Conservation (phyloP, 257 asterid species). For the Forsythia viridissima region DNA sequence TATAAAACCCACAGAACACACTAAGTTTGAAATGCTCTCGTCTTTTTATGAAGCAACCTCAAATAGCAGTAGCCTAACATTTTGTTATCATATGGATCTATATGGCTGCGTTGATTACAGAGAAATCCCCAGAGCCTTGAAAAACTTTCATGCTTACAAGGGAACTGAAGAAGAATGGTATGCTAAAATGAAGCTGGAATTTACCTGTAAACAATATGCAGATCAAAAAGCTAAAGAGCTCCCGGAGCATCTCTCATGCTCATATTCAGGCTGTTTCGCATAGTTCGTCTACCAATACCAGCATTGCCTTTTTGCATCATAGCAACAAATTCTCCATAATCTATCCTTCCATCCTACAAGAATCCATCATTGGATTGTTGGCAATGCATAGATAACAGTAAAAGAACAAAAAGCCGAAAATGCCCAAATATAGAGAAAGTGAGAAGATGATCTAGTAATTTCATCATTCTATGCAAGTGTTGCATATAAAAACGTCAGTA, state of each 20-base stretch:
- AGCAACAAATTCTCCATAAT: conserved; percentile 64
- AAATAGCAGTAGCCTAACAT: too few species aligned
- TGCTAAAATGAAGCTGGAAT: background rate
- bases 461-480: background rate
- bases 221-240: conserved; percentile 31
- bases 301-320: conserved; percentile 70
- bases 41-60: background rate
- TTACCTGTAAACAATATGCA: conserved; percentile 25
- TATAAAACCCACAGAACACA: background rate
- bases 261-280: conserved; percentile 61
- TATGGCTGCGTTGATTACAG: background rate
- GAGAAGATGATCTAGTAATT: conserved; percentile 1
- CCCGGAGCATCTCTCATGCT: conserved; percentile 61
- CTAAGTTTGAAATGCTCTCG: background rate
- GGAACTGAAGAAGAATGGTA: conserved; percentile 3
- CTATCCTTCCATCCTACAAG: conserved; percentile 59
- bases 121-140: background rate
- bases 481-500: background rate
- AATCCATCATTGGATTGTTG: conserved; percentile 19
- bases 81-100: background rate
- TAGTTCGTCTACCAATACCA: conserved; percentile 62
- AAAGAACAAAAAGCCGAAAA: conserved; percentile 5
- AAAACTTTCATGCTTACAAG: background rate
- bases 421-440: background rate
- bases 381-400: conserved; percentile 8